Evolutionary conservation across 2,329 filamentous ascomycete genomes (phyloP), one percentile per base, ranked within the genome.

Genomic region (Ophiocordyceps camponoti-leonardi): DNA sequence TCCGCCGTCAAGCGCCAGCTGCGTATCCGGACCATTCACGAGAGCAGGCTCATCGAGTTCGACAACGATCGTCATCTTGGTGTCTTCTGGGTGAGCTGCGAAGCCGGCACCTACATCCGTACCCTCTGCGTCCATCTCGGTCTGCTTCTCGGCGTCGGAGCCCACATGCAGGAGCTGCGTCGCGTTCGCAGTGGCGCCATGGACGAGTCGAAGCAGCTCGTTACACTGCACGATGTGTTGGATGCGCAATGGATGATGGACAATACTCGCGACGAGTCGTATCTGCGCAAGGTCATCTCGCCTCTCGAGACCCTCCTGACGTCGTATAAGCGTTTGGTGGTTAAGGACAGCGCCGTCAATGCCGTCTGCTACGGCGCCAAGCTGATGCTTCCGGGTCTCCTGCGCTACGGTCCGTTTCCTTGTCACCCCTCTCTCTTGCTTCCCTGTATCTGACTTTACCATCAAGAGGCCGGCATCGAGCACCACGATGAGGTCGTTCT

Each of bases 51-150:
- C 46, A 79, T 86, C 61, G 92, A 98, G 71, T 98, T 96, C 62
- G 92, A 98, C 72, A 96, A 98, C 61, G 90, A 96, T 59, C 81
- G 92, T 57, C 88, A 96, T 65, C 77, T 98, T 35, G 92, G 85
- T 65, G 90, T 96, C 47, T 98, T 98, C 77, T 96, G 92, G 90
- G 92, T 96, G 56, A 94, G 86, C 68, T 98, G 92, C 67, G 92
- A 98, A 69, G 92, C 63, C 45, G 92, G 92, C 63, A 98, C 92
- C 52, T 98, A 98, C 67, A 96, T 98, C 63, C 85, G 92, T 72
- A 98, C 92, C 35, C 80, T 98, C 43, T 96, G 92, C 67, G 90
- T 96, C 41, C 92, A 96, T 68, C 66, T 98, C 54, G 86, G 86
- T 65, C 67, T 79, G 48, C 64, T 79, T 41, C 67, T 79, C 42